Percentiles rank a stretch among this genome's conserved stretches.
These are phyloP conservation scores for Luvunga scandens DNA, from an alignment of 345 rosid species.

Conservation along the genomic window DNA sequence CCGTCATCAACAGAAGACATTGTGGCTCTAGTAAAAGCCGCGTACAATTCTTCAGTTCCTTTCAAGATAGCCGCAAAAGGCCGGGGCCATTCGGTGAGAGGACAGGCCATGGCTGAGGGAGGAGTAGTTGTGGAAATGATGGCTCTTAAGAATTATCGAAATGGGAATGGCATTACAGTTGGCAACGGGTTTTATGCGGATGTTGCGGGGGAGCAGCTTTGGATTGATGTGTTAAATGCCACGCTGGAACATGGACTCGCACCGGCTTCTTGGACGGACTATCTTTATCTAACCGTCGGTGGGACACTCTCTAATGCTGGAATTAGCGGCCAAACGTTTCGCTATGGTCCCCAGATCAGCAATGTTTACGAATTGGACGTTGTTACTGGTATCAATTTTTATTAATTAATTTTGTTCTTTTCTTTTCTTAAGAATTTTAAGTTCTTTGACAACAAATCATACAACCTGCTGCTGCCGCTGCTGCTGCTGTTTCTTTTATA, in stretches of 20 bases:
- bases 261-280: slow-evolving; percentile 86
- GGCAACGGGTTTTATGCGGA: slow-evolving; percentile 49
- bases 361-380: slow-evolving; percentile 84
- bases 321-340: slow-evolving; percentile 85
- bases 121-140: slow-evolving; percentile 82
- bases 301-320: slow-evolving; percentile 97
- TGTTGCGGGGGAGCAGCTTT: slow-evolving; percentile 70
- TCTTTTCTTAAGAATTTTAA: neutral
- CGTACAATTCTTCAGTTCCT: slow-evolving; percentile 33
- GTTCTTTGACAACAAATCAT: neutral
- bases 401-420: neutral
- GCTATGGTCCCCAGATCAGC: slow-evolving; percentile 93
- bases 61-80: slow-evolving; percentile 76
- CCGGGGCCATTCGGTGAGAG: slow-evolving; percentile 63
- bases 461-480: no score
- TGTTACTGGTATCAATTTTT: slow-evolving; percentile 57
- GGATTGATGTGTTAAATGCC: slow-evolving; percentile 72
- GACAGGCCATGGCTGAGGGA: slow-evolving; percentile 67
- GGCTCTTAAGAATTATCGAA: slow-evolving; percentile 29
- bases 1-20: slow-evolving; percentile 62
- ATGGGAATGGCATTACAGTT: slow-evolving; percentile 25
- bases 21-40: slow-evolving; percentile 35
- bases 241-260: slow-evolving; percentile 52
- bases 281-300: slow-evolving; percentile 78
- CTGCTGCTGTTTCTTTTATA: no score